A percentile compares a stretch with the other conserved stretches of the same genome.
phyloP scores from a whole-genome alignment of 306 rosid genomes.

The Astragalus membranaceus region DNA sequence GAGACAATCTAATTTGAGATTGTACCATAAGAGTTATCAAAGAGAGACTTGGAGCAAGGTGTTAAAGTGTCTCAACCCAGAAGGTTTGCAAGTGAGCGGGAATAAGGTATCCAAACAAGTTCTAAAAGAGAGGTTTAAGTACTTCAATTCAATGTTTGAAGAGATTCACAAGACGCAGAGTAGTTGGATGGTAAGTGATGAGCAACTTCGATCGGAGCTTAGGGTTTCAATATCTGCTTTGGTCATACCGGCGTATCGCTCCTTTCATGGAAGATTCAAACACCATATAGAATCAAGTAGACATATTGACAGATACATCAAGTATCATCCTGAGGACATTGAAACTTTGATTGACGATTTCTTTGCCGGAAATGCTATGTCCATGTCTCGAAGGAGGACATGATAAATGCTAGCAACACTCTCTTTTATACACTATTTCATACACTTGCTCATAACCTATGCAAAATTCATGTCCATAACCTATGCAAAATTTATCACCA shows the following conservation, averaged over 20 bases:
- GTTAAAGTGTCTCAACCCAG: slow-evolving; percentile 52
- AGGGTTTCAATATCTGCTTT: slow-evolving; percentile 62
- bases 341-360: slow-evolving; percentile 62
- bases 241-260: slow-evolving; percentile 75
- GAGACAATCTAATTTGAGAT: slow-evolving; percentile 44
- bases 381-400: slow-evolving; percentile 35
- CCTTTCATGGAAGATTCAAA: slow-evolving; percentile 66
- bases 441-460: no score
- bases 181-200: slow-evolving; percentile 73
- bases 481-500: no score
- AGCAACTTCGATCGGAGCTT: slow-evolving; percentile 76
- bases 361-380: slow-evolving; percentile 46
- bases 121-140: slow-evolving; percentile 69
- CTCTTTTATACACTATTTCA: no score
- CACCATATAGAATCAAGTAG: slow-evolving; percentile 49
- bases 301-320: slow-evolving; percentile 63
- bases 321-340: slow-evolving; percentile 77
- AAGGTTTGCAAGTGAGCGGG: slow-evolving; percentile 44
- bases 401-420: background rate
- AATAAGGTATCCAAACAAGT: slow-evolving; percentile 45
- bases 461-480: no score
- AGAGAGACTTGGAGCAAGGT: slow-evolving; percentile 74
- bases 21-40: slow-evolving; percentile 64
- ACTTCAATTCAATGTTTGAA: slow-evolving; percentile 63
- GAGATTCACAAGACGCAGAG: slow-evolving; percentile 72